A percentile compares a stretch with the other conserved stretches of the same genome.
Evolutionary conservation across 345 rosid genomes (phyloP).

Genomic region (Citrus hindsii): DNA sequence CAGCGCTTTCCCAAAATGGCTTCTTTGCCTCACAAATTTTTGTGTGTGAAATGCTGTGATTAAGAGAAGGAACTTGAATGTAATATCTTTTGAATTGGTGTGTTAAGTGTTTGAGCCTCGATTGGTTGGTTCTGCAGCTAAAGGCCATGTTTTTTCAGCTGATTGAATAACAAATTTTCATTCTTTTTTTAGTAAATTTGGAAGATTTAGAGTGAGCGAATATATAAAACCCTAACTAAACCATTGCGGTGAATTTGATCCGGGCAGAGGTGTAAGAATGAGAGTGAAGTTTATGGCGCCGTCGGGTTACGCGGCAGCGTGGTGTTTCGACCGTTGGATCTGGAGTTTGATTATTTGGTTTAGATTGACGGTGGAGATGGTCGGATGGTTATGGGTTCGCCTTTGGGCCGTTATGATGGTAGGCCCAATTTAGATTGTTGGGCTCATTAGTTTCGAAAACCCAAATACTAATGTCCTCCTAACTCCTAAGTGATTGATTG

Average conservation of each 20-base stretch:
- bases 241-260: background rate
- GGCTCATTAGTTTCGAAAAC: too few relatives aligned
- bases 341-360: background rate
- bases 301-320: background rate
- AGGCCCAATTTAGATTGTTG: background rate
- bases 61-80: constrained; percentile 21
- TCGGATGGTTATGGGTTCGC: background rate
- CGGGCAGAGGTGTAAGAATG: too few relatives aligned
- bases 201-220: background rate
- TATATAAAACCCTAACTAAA: background rate
- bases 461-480: too few relatives aligned
- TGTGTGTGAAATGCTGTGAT: constrained; percentile 5
- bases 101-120: constrained; percentile 25
- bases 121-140: constrained; percentile 37
- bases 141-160: constrained; percentile 31
- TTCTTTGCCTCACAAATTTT: constrained; percentile 5
- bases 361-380: background rate
- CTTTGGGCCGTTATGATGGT: too few relatives aligned
- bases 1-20: constrained; percentile 6
- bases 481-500: too few relatives aligned
- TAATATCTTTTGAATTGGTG: constrained; percentile 25
- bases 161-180: background rate
- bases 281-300: background rate
- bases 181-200: background rate
- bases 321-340: background rate